Percentiles rank a stretch among this genome's conserved stretches.
Conservation (phyloP, 176 grass and related monocot species). For the Juncus inflexus region DNA sequence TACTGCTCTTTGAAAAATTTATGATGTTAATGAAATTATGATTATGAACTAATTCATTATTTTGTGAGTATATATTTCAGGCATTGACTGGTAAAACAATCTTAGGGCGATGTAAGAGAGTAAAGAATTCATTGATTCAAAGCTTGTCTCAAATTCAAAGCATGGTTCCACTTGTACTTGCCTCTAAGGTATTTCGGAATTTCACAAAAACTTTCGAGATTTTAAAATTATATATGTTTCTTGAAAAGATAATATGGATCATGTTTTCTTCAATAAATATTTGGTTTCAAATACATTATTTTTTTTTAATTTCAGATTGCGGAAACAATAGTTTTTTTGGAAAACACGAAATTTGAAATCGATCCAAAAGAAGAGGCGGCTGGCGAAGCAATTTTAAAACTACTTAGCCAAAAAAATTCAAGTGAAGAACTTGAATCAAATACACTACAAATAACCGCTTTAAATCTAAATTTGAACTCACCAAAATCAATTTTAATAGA, state of each 20-base stretch:
- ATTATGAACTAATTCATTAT: neutral
- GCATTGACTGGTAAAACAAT: conserved; percentile 29
- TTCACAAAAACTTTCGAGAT: neutral
- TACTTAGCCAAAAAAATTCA: conserved; percentile 21
- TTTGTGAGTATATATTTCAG: conserved; percentile 14
- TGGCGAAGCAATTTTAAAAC: conserved; percentile 25
- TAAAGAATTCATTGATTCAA: conserved; percentile 33
- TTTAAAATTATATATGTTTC: neutral
- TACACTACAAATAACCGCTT: conserved; percentile 22
- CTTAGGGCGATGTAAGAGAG: conserved; percentile 38
- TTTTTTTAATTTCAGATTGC: conserved; percentile 20
- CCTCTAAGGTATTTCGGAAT: conserved; percentile 29
- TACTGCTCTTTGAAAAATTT: neutral
- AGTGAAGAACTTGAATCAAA: conserved; percentile 19
- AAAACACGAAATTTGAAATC: conserved; percentile 25
- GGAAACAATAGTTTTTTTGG: conserved; percentile 20
- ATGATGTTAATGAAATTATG: neutral
- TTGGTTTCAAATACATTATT: neutral
- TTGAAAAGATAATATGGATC: neutral
- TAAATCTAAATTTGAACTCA: conserved; percentile 24
- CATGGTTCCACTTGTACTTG: conserved; percentile 34
- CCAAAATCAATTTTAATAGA: conserved; percentile 32
- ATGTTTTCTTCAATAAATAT: conserved; percentile 4
- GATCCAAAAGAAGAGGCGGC: conserved; percentile 29
- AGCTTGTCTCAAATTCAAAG: conserved; percentile 38